Conservation (phyloP, 2,329 filamentous ascomycete species). For the Arthrobotrys megalospora region DNA sequence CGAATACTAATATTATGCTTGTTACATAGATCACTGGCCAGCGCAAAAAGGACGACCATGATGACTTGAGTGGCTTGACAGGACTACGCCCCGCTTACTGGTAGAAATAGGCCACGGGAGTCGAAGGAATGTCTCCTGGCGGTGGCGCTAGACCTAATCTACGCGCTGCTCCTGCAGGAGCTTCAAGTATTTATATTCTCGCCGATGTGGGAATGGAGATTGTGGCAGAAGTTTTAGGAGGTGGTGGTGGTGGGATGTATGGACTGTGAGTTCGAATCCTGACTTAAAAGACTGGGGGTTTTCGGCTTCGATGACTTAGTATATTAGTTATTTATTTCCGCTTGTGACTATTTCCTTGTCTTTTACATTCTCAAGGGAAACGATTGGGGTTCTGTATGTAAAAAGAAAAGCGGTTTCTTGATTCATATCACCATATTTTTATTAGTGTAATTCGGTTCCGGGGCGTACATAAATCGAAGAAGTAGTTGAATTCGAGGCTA, state of each 20-base stretch:
- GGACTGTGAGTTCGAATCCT: not conserved
- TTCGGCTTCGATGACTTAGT: too few species aligned
- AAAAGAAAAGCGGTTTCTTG: conserved; percentile 18
- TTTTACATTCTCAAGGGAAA: not conserved
- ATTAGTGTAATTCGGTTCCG: not conserved
- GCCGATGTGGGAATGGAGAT: conserved; percentile 4
- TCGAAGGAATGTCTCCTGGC: conserved; percentile 2
- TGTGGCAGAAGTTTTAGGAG: not conserved
- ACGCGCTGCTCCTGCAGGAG: not conserved
- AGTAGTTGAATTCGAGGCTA: too few species aligned
- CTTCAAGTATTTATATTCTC: not conserved
- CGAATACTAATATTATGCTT: conserved; percentile 17
- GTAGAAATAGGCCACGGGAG: conserved; percentile 66
- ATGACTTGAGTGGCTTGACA: conserved; percentile 72
- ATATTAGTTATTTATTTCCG: not conserved
- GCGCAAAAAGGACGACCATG: conserved; percentile 77
- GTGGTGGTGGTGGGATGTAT: conserved; percentile 20
- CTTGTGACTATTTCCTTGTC: not conserved
- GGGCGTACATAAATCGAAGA: too few species aligned
- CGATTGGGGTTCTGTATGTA: conserved; percentile 11
- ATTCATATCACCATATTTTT: not conserved
- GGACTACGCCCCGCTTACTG: conserved; percentile 75
- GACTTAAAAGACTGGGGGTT: too few species aligned
- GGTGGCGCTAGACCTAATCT: not conserved
- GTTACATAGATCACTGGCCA: conserved; percentile 75